Percentiles rank a stretch among this genome's conserved stretches.
Conservation (phyloP, 73 alveolate genomes). For the Blepharisma stoltei region DNA sequence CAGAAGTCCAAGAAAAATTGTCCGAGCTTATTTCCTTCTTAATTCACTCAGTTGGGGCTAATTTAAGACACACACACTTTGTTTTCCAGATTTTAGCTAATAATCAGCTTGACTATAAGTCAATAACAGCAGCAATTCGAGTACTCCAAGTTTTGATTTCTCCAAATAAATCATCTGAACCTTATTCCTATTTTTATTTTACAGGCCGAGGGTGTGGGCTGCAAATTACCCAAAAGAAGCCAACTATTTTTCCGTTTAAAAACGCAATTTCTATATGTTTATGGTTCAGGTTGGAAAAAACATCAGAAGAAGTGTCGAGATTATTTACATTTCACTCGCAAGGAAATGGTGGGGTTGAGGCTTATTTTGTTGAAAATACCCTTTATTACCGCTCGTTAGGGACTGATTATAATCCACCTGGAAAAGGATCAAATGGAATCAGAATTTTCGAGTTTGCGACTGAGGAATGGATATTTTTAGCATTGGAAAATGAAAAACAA, state of each 20-base stretch:
- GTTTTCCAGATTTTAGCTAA: conserved; percentile 18
- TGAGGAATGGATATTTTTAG: conserved; percentile 9
- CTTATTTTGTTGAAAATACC: background rate
- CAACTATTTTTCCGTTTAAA: background rate
- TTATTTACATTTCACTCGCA: background rate
- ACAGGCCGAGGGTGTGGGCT: conserved; percentile 19
- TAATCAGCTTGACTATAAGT: background rate
- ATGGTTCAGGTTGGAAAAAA: background rate
- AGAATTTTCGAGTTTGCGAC: background rate
- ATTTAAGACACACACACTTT: background rate
- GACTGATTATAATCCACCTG: background rate
- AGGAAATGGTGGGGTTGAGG: conserved; percentile 21
- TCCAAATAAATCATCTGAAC: conserved; percentile 21
- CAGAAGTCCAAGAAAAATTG: background rate
- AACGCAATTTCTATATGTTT: conserved; percentile 5
- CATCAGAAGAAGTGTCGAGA: background rate
- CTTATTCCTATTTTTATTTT: conserved; percentile 17
- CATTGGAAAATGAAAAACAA: background rate
- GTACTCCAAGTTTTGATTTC: conserved; percentile 14
- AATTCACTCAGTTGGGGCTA: background rate
- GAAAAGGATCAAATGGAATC: conserved; percentile 1
- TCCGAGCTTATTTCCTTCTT: background rate
- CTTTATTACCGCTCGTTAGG: conserved; percentile 20
- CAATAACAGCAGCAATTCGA: background rate
- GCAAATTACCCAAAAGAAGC: background rate